Evolutionary conservation across 352 stramenopile species (phyloP), one percentile per base, ranked within the genome.

Genomic region (Phytophthora agathidicida): DNA sequence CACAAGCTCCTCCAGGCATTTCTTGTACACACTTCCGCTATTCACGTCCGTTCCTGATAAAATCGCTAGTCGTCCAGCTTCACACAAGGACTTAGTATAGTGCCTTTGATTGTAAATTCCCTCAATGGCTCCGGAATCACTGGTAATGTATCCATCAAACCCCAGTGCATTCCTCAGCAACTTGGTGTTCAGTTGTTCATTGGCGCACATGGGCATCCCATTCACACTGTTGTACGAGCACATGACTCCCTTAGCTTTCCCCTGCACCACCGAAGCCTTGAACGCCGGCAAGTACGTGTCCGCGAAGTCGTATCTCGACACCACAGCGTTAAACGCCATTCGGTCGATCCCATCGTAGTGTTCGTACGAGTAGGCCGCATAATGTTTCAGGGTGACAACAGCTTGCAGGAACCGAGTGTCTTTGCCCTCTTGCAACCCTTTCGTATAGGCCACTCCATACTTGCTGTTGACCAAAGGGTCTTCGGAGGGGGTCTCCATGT

Each of bases 151-250:
- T n/a, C 91, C 96, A 33, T 97, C 75, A 57, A 98, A 98, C 8
- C 80, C 77, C 61, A 96, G 93, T 14, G 66, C 51, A 2, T 87
- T 65, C 13, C 96, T 73, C 22, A 98, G 57, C 11, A 94, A 46
- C 11, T 81, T 66, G 9, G 80, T 86, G 41, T 74, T 75, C 13
- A 98, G 73, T 19, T 77, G 66, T 9, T 78, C 47, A 62, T 98
- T 97, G 3, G 91, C 86, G 65, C 96, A 99, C 57, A 93, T 88
- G 3, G 96, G 96, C 27, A 98, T 70, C 14, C 94, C 93, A 61
- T 98, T 98, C 3, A 99, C 63, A 31, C 84, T 86, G 61, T 99
- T 99, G 81, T 99, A 99, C 35, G 86, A 96, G 74, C 96, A 99
- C 96, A 99, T 99, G 60, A 98, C 52, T 5, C 87, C 80, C 17